These are phyloP conservation scores for Lathyrus oleraceus DNA, from an alignment of 306 rosid species.

Conservation along the genomic window DNA sequence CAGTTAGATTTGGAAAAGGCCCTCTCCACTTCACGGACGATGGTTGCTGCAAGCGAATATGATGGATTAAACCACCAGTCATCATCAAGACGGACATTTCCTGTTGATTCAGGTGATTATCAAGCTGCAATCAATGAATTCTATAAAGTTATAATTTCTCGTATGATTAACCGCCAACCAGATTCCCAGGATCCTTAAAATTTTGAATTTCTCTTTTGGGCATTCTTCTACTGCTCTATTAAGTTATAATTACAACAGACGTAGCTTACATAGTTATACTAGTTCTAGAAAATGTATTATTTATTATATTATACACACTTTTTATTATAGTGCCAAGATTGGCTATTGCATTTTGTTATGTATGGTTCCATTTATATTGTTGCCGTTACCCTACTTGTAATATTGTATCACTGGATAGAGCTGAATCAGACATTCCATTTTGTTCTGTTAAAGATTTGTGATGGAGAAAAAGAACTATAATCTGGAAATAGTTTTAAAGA, in stretches of 20 bases:
- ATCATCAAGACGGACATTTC: constrained; percentile 51
- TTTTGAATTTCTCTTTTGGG: constrained; percentile 23
- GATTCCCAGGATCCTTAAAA: constrained; percentile 62
- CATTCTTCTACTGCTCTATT: constrained; percentile 19
- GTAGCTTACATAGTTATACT: constrained; percentile 27
- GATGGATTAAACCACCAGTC: constrained; percentile 51
- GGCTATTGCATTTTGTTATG: constrained; percentile 37
- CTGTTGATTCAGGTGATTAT: constrained; percentile 64
- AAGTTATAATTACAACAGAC: constrained; percentile 24
- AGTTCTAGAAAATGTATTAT: constrained; percentile 32
- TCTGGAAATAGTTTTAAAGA: not conserved
- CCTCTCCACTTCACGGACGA: constrained; percentile 66
- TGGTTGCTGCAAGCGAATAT: constrained; percentile 80
- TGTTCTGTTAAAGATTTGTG: not conserved
- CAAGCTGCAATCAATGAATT: constrained; percentile 82
- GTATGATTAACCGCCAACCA: constrained; percentile 70
- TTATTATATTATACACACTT: not conserved
- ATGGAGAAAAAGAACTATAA: not conserved
- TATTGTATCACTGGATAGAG: not conserved
- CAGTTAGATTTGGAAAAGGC: constrained; percentile 78
- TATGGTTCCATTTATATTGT: not conserved
- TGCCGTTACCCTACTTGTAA: not conserved
- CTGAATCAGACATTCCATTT: not conserved
- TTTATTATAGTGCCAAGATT: constrained; percentile 17
- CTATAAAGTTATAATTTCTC: constrained; percentile 75